Evolutionary conservation across 495 filamentous ascomycete genomes (phyloP).

Genomic region (Monascus purpureus): DNA sequence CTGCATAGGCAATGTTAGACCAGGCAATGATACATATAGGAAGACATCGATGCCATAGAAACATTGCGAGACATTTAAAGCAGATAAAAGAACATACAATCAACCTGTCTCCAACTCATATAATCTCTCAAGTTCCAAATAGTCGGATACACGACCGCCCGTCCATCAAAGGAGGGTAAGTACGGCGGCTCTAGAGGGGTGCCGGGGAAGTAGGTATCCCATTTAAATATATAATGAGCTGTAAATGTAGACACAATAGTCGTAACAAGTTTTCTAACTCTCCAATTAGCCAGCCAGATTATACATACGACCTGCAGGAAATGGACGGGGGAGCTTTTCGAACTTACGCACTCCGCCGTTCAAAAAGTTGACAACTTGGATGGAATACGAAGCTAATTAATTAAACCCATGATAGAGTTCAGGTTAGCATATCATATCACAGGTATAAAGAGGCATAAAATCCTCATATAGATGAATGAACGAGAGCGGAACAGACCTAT

Average conservation of each 20-base stretch:
- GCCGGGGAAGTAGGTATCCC: conserved; percentile 60
- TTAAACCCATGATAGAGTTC: neutral
- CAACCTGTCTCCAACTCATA: conserved; percentile 91
- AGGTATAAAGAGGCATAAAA: neutral
- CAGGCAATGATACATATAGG: conserved; percentile 1
- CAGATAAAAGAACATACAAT: conserved; percentile 51
- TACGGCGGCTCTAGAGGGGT: conserved; percentile 49
- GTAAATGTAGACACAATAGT: conserved; percentile 89
- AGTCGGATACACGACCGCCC: conserved; percentile 77
- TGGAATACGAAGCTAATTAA: conserved; percentile 72
- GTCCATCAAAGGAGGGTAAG: conserved; percentile 80
- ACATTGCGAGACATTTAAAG: too few species aligned
- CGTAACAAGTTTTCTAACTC: conserved; percentile 65
- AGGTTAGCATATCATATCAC: too few species aligned
- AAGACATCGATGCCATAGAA: conserved; percentile 1
- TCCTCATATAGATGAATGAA: neutral
- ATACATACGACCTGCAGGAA: too few species aligned
- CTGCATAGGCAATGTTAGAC: conserved; percentile 20
- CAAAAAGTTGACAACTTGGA: conserved; percentile 66
- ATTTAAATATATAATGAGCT: conserved; percentile 74
- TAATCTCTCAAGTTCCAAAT: conserved; percentile 75
- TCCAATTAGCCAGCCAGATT: neutral
- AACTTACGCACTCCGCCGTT: conserved; percentile 68
- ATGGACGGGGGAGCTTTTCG: too few species aligned
- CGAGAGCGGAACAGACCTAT: conserved; percentile 38